A percentile compares a stretch with the other conserved stretches of the same genome.
These are phyloP conservation scores for Hygrophorus pudorinus DNA, from an alignment of 768 basidiomycete species.

Conservation along the genomic window DNA sequence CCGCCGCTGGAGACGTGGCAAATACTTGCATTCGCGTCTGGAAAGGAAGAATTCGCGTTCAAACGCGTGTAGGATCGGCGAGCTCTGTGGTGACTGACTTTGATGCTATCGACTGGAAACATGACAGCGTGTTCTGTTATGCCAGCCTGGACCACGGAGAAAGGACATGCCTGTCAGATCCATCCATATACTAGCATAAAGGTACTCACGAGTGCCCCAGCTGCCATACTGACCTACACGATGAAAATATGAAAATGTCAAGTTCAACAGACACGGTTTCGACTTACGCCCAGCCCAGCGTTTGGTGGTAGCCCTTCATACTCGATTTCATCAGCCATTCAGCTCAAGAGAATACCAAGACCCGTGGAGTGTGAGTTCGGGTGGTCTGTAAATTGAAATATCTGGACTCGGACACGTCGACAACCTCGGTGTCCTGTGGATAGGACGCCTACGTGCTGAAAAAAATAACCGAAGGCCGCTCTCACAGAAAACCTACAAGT, in stretches of 20 bases:
- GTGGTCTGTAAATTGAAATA: too few species aligned
- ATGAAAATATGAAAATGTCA: slow-evolving; percentile 4
- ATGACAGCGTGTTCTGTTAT: slow-evolving; percentile 99
- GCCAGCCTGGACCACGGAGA: slow-evolving; percentile 57
- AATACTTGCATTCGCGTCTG: slow-evolving; percentile 99
- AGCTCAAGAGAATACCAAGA: too few species aligned
- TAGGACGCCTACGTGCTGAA: too few species aligned
- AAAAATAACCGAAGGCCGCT: too few species aligned
- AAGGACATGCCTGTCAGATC: slow-evolving; percentile 4
- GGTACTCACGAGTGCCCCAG: slow-evolving; percentile 80
- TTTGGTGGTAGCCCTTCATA: slow-evolving; percentile 54
- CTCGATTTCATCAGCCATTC: slow-evolving; percentile 35
- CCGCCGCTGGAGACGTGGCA: slow-evolving; percentile 71
- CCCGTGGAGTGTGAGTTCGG: too few species aligned
- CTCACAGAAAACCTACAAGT: too few species aligned
- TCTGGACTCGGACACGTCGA: too few species aligned
- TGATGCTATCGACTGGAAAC: slow-evolving; percentile 98
- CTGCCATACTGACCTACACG: slow-evolving; percentile 86
- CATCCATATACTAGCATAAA: not conserved
- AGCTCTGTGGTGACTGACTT: slow-evolving; percentile 42
- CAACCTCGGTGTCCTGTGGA: too few species aligned
- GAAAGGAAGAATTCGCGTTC: not conserved
- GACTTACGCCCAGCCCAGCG: slow-evolving; percentile 63
- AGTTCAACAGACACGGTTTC: slow-evolving; percentile 5
- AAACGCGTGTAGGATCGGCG: slow-evolving; percentile 5